phyloP scores from a whole-genome alignment of 805 yeast genomes.

The Starmera amethionina region DNA sequence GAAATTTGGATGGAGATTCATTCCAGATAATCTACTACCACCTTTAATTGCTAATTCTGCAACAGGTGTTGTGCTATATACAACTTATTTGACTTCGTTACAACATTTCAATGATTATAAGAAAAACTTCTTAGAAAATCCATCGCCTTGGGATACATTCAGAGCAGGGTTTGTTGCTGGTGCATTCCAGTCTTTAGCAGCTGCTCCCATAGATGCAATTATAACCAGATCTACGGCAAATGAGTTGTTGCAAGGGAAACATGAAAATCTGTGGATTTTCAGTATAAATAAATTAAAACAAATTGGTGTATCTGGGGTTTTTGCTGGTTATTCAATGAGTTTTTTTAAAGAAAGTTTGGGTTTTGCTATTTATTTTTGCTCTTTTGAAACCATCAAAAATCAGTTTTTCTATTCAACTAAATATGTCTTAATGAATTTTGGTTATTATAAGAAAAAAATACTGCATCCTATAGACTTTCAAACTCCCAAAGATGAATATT shows the following conservation, averaged over 20 bases:
- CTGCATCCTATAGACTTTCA: conserved; percentile 16
- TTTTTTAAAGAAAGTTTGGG: conserved; percentile 71
- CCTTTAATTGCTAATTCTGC: conserved; percentile 83
- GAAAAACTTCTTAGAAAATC: conserved; percentile 12
- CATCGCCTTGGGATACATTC: conserved; percentile 43
- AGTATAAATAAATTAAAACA: conserved; percentile 58
- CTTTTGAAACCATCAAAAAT: conserved; percentile 73
- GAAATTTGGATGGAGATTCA: conserved; percentile 76
- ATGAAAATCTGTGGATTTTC: conserved; percentile 70
- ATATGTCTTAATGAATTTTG: conserved; percentile 32
- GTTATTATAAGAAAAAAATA: conserved; percentile 27
- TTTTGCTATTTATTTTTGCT: conserved; percentile 74
- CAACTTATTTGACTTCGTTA: conserved; percentile 60
- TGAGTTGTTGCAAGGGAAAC: conserved; percentile 58
- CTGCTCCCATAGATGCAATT: conserved; percentile 90
- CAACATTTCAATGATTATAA: conserved; percentile 23
- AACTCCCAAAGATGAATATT: conserved; percentile 13
- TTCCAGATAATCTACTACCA: conserved; percentile 74
- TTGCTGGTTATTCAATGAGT: conserved; percentile 81
- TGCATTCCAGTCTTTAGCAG: conserved; percentile 76
- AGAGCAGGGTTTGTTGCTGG: conserved; percentile 84
- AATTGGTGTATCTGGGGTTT: conserved; percentile 75
- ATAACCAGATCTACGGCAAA: conserved; percentile 71
- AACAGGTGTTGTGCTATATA: conserved; percentile 80
- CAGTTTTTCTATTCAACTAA: conserved; percentile 44